These are phyloP conservation scores for Penicillium oxalicum DNA, from an alignment of 2,329 filamentous ascomycete genomes.

Conservation along the genomic window DNA sequence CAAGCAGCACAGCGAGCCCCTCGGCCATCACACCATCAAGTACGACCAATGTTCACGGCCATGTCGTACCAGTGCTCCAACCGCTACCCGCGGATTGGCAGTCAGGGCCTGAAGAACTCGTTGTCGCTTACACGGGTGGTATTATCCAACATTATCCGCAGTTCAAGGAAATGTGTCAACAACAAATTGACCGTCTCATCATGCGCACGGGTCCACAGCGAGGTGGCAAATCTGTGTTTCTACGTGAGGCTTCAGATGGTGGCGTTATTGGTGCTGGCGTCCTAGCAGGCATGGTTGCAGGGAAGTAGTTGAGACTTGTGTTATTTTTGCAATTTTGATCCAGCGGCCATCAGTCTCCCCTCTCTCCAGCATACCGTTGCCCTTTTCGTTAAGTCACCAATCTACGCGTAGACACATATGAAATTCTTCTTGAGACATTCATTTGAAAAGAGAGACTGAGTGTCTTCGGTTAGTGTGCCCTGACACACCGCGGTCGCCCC, in stretches of 20 bases:
- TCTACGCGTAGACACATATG: conserved; percentile 15
- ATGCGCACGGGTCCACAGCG: conserved; percentile 42
- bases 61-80: conserved; percentile 35
- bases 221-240: conserved; percentile 46
- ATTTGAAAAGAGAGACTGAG: too few relatives aligned
- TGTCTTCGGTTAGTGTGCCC: too few relatives aligned
- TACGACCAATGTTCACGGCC: conserved; percentile 17
- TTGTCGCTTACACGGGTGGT: conserved; percentile 73
- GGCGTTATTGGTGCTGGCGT: conserved; percentile 54
- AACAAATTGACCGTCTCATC: conserved; percentile 56
- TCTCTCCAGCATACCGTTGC: too few relatives aligned
- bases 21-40: conserved; percentile 5
- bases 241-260: conserved; percentile 49
- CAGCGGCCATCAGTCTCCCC: too few relatives aligned
- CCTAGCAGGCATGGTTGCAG: conserved; percentile 45
- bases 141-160: conserved; percentile 75
- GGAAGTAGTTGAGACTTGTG: conserved; percentile 10
- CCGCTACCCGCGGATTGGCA: conserved; percentile 36
- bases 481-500: too few relatives aligned
- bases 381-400: neutral
- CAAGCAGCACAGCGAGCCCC: conserved; percentile 11
- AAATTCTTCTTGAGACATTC: neutral
- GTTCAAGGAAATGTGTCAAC: conserved; percentile 64
- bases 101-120: conserved; percentile 53
- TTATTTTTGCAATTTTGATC: too few relatives aligned